Conservation (phyloP, 2,329 filamentous ascomycete species). For the Fusarium sp. region DNA sequence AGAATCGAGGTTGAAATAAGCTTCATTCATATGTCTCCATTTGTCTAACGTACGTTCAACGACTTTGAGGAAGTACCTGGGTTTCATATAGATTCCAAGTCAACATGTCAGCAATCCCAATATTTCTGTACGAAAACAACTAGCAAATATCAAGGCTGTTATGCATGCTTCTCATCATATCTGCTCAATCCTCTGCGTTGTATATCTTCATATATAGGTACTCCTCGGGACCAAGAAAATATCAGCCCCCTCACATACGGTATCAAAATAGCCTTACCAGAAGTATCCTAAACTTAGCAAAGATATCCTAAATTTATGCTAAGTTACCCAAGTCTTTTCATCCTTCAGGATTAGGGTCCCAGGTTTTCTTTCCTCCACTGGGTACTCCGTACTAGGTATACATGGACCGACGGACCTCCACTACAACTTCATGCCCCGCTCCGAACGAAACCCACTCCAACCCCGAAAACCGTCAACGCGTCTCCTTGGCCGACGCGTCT, state of each 20-base stretch:
- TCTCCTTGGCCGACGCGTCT: slow-evolving; percentile 31
- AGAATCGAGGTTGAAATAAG: slow-evolving; percentile 17
- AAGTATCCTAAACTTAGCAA: background rate
- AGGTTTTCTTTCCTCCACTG: background rate
- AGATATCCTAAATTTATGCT: background rate
- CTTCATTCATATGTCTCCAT: background rate
- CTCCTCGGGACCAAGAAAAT: background rate
- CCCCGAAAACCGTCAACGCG: slow-evolving; percentile 30
- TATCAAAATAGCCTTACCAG: background rate
- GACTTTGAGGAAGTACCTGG: background rate
- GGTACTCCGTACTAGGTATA: background rate
- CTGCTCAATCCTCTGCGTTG: background rate
- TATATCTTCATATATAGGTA: background rate
- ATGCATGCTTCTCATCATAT: background rate
- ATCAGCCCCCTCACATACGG: background rate
- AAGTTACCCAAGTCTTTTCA: background rate
- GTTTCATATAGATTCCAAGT: background rate
- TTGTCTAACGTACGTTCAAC: slow-evolving; percentile 6
- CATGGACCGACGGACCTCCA: background rate
- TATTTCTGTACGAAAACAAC: background rate
- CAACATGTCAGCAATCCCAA: too few species aligned
- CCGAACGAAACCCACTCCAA: slow-evolving; percentile 17
- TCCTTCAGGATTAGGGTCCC: background rate
- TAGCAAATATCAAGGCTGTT: background rate
- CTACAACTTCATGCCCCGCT: slow-evolving; percentile 4